Percentiles rank a stretch among this genome's conserved stretches.
phyloP scores from a whole-genome alignment of 2,329 filamentous ascomycete genomes.

The Colletotrichum sp. region DNA sequence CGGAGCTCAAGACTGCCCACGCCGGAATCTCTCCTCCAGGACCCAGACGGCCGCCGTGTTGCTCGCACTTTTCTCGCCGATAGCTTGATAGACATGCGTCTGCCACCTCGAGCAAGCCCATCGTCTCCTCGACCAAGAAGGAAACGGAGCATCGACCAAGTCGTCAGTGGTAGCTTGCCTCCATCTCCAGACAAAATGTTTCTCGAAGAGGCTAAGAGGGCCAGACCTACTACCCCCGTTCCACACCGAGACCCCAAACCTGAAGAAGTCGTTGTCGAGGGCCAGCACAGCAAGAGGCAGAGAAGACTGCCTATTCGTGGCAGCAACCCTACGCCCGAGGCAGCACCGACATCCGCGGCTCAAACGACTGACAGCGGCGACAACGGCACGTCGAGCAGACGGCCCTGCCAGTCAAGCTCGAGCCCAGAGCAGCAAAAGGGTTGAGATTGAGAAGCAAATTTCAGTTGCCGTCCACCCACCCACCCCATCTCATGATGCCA shows the following conservation, averaged over 20 bases:
- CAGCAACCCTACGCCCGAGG: background rate
- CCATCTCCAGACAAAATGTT: constrained; percentile 10
- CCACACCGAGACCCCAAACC: background rate
- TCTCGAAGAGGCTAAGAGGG: constrained; percentile 1
- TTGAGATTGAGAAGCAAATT: background rate
- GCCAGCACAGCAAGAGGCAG: background rate
- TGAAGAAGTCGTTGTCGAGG: background rate
- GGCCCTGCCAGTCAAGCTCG: background rate
- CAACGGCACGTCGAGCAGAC: background rate
- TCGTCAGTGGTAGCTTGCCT: constrained; percentile 1
- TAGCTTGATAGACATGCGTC: constrained; percentile 12
- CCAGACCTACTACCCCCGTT: background rate
- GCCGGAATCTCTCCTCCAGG: background rate
- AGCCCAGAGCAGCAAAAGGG: background rate
- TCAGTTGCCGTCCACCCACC: background rate
- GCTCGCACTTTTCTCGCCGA: constrained; percentile 3
- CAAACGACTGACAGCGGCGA: background rate
- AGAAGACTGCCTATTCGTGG: background rate
- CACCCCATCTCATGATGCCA: constrained; percentile 3
- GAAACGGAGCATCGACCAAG: constrained; percentile 10
- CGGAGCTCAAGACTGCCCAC: constrained; percentile 9
- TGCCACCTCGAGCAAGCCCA: background rate
- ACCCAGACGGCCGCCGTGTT: constrained; percentile 1
- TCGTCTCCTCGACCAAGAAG: background rate
- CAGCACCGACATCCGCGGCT: background rate